Base-by-base conservation (phyloP, 495 filamentous ascomycete genomes). In the Penicillium cosmopolitanum region DNA sequence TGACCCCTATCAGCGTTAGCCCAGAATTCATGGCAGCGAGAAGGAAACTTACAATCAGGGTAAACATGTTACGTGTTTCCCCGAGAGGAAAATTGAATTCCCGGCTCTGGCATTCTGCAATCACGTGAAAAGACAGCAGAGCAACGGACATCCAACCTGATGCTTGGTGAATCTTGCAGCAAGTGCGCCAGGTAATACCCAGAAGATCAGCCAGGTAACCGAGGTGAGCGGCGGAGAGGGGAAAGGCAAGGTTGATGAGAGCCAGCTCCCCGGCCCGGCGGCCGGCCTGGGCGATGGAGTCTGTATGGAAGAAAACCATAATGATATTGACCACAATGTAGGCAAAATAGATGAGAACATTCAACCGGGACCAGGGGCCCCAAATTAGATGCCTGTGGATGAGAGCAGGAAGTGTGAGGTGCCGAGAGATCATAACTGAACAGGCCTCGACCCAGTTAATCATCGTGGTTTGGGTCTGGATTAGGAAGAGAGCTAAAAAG, bases 161-260 rank as follows among this genome's bases (percentile, higher is more conserved):
- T 31, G 55, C 53, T 33, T 60, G 53, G 56, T 75, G 61, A 13
- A 73, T 66, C 19, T 50, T 33, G 10, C 58, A 57, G 59, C 57
- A 73, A n/a, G 53, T 60, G 10, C 11, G 15, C 44, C 42, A 68
- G 16, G 35, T 55, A 18, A 71, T 60, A 11, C 64, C 63, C n/a
- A 73, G 57, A 16, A 71, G 38, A 23, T 67, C 60, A 46, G 68
- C 64, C 1, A 73, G 57, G 19, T 61, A 68, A 57, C 63, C 62
- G 19, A 75, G 63, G 42, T 72, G 54, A 48, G 53, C 57, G 44
- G 62, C 50, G 28, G 47, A 55, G 48, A 70, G 64, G 43, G 64
- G 65, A 40, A 66, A 65, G 42, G 62, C 52, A 34, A 68, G 36
- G 31, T 65, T 66, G 25, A 71, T 43, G 0, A 68, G 58, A 19